Conservation (phyloP, 768 basidiomycete genomes). For the Crassisporium funariophilum region DNA sequence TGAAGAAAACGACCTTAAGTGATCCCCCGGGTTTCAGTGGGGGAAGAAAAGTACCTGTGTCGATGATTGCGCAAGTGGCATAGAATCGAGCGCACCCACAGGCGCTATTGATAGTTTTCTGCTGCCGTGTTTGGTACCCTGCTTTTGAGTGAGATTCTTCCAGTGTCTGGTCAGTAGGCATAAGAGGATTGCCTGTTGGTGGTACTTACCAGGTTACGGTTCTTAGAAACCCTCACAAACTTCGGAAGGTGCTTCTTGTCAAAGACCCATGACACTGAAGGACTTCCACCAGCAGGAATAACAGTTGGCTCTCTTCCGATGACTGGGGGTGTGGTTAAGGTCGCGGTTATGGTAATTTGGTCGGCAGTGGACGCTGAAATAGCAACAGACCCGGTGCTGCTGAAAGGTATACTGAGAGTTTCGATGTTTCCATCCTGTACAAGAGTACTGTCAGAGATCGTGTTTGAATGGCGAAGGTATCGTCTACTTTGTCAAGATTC, state of each 20-base stretch:
- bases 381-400: constrained; percentile 26
- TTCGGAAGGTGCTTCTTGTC: constrained; percentile 30
- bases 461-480: not conserved
- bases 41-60: too few species aligned
- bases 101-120: too few species aligned
- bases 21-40: too few species aligned
- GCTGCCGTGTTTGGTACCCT: too few species aligned
- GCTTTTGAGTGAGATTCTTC: too few species aligned
- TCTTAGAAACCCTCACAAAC: constrained; percentile 43
- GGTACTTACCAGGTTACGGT: constrained; percentile 48
- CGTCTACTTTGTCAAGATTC: constrained; percentile 51
- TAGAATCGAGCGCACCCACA: too few species aligned
- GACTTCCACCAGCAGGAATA: constrained; percentile 17
- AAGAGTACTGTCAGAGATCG: constrained; percentile 4
- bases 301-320: constrained; percentile 34
- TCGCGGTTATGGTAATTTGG: constrained; percentile 31
- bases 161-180: too few species aligned
- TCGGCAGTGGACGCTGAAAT: constrained; percentile 19
- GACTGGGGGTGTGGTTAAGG: constrained; percentile 39
- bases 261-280: constrained; percentile 42
- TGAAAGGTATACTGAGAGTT: constrained; percentile 49
- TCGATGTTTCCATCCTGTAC: constrained; percentile 52
- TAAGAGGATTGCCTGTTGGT: too few species aligned
- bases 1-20: too few species aligned
- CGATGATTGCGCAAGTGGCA: too few species aligned